Evolutionary conservation across 345 rosid genomes (phyloP).

Genomic region (Eucalyptus caleyi): DNA sequence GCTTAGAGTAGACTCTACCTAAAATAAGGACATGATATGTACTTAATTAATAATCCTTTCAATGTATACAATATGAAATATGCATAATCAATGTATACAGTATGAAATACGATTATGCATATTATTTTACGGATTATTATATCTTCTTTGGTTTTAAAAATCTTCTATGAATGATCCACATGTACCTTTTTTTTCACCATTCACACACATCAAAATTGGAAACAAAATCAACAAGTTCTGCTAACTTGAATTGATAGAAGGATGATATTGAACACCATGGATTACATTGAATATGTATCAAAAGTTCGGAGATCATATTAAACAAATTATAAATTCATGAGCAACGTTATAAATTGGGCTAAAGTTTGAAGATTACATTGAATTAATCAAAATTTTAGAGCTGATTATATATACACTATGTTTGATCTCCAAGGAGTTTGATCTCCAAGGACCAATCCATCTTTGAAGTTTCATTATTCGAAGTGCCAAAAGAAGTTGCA

Average conservation of each 20-base stretch:
- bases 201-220: not conserved
- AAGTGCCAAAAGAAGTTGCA: not conserved
- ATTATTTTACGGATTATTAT: not conserved
- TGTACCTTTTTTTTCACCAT: rapidly evolving
- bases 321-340: not conserved
- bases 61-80: not conserved
- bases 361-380: not conserved
- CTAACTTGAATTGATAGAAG: too few relatives aligned
- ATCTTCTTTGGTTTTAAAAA: not conserved
- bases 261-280: not conserved
- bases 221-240: not conserved
- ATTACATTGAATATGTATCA: rapidly evolving
- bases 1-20: not conserved
- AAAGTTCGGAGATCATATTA: rapidly evolving
- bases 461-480: not conserved
- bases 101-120: not conserved
- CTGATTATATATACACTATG: too few relatives aligned
- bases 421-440: too few relatives aligned
- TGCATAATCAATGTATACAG: too few relatives aligned
- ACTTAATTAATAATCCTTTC: not conserved
- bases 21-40: not conserved
- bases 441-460: not conserved
- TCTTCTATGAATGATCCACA: not conserved
- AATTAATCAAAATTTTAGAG: too few relatives aligned
- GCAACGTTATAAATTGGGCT: rapidly evolving